phyloP scores from a whole-genome alignment of 768 basidiomycete species.

The Xerocomus potaroensis region DNA sequence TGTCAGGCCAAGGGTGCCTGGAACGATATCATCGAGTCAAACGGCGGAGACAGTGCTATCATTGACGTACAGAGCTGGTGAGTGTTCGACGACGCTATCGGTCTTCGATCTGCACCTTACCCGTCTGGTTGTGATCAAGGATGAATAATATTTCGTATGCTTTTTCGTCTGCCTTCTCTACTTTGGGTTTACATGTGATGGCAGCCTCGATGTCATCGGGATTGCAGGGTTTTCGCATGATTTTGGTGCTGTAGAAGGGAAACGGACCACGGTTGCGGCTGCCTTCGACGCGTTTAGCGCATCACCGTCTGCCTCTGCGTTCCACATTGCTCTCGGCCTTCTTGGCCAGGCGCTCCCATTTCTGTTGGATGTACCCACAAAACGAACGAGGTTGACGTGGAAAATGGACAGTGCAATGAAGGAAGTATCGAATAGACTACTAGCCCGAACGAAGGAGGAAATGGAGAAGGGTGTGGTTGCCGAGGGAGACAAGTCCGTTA shows the following conservation, averaged over 20 bases:
- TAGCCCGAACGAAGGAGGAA: constrained; percentile 32
- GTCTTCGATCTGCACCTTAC: too few relatives aligned
- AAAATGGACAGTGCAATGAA: constrained; percentile 29
- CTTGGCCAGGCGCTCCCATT: constrained; percentile 30
- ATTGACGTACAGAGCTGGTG: constrained; percentile 50
- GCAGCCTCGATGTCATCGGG: too few relatives aligned
- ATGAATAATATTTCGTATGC: constrained; percentile 46
- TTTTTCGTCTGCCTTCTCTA: too few relatives aligned
- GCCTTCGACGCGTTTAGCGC: too few relatives aligned
- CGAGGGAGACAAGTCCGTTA: constrained; percentile 31
- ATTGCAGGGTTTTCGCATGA: too few relatives aligned
- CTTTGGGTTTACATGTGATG: too few relatives aligned
- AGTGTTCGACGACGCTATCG: too few relatives aligned
- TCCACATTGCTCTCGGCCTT: too few relatives aligned
- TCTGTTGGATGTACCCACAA: constrained; percentile 31
- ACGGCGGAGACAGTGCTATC: constrained; percentile 26
- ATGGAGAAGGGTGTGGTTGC: constrained; percentile 27
- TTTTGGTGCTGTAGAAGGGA: too few relatives aligned
- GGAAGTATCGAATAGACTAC: constrained; percentile 31
- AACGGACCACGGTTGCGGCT: too few relatives aligned
- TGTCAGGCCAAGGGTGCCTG: constrained; percentile 28
- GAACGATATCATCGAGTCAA: constrained; percentile 25
- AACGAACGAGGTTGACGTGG: constrained; percentile 18
- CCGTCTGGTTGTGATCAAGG: constrained; percentile 15
- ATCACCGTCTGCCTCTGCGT: too few relatives aligned